Percentiles rank a stretch among this genome's conserved stretches.
These are phyloP conservation scores for Colletotrichum cereale DNA, from an alignment of 2,329 filamentous ascomycete genomes.

Conservation along the genomic window DNA sequence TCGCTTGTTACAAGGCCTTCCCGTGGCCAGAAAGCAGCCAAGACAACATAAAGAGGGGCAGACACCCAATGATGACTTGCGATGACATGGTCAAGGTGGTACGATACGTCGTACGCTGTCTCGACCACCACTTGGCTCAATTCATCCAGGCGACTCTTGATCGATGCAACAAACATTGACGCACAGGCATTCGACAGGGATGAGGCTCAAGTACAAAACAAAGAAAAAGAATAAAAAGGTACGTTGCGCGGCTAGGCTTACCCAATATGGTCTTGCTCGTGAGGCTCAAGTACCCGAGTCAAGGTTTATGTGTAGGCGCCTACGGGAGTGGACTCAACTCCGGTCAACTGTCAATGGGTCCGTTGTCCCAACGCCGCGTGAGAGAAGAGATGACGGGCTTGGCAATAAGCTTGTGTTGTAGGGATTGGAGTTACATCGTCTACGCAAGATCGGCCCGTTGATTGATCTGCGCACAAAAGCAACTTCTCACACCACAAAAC, in stretches of 20 bases:
- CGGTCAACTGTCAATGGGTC: not conserved
- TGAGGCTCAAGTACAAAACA: not conserved
- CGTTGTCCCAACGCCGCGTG: not conserved
- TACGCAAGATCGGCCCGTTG: conserved; percentile 24
- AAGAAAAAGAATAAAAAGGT: too few species aligned
- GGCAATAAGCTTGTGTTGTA: conserved; percentile 6
- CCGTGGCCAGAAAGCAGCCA: not conserved
- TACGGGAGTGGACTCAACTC: not conserved
- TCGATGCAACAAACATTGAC: not conserved
- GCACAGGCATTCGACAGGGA: not conserved
- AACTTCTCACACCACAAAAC: too few species aligned
- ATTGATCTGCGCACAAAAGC: too few species aligned
- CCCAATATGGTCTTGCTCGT: too few species aligned
- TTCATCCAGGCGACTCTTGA: not conserved
- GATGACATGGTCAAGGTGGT: not conserved
- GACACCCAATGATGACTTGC: not conserved
- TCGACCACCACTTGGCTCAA: not conserved
- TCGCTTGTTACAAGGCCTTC: not conserved
- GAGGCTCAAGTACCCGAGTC: not conserved
- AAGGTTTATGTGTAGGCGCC: not conserved
- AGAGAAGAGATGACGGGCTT: not conserved
- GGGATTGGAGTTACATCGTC: conserved; percentile 27
- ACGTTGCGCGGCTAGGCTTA: too few species aligned
- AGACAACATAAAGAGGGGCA: not conserved
- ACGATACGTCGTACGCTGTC: not conserved